phyloP scores from a whole-genome alignment of 1,284 basidiomycete species.

The Hortiboletus rubellus region DNA sequence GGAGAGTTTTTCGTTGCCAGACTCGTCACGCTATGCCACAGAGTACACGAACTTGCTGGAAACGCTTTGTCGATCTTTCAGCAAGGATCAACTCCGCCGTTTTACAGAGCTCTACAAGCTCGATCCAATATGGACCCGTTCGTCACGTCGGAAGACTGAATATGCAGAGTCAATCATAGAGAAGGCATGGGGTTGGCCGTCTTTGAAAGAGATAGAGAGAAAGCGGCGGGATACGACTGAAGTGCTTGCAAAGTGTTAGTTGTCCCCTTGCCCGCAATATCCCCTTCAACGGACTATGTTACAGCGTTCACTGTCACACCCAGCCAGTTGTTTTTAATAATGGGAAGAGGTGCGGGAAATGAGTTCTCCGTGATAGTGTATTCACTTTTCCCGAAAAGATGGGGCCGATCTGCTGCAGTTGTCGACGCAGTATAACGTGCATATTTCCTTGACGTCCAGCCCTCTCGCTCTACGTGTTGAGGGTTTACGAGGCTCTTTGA shows the following conservation, averaged over 20 bases:
- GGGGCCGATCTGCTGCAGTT: constrained; percentile 60
- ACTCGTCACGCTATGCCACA: constrained; percentile 48
- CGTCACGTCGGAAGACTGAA: constrained; percentile 43
- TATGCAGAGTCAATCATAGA: constrained; percentile 62
- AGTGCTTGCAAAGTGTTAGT: constrained; percentile 50
- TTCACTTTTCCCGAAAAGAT: constrained; percentile 43
- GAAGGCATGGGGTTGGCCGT: constrained; percentile 66
- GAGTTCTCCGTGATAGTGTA: not conserved
- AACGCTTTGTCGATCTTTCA: constrained; percentile 62
- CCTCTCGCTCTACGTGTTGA: constrained; percentile 61
- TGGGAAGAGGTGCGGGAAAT: constrained; percentile 61
- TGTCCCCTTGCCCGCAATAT: constrained; percentile 4
- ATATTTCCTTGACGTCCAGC: constrained; percentile 54
- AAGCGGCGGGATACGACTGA: constrained; percentile 54
- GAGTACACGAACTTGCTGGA: constrained; percentile 53
- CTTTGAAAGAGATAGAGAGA: constrained; percentile 52
- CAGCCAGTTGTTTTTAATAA: constrained; percentile 64
- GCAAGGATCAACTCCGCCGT: constrained; percentile 55
- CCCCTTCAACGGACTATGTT: constrained; percentile 1
- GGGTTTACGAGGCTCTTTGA: constrained; percentile 52
- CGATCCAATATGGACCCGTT: constrained; percentile 32
- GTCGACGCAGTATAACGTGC: constrained; percentile 59
- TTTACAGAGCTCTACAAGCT: constrained; percentile 52
- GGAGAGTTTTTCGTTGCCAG: constrained; percentile 36
- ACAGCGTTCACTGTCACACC: constrained; percentile 58